Evolutionary conservation across 2,329 filamentous ascomycete species (phyloP).

Genomic region (Chalaropsis thielavioides): DNA sequence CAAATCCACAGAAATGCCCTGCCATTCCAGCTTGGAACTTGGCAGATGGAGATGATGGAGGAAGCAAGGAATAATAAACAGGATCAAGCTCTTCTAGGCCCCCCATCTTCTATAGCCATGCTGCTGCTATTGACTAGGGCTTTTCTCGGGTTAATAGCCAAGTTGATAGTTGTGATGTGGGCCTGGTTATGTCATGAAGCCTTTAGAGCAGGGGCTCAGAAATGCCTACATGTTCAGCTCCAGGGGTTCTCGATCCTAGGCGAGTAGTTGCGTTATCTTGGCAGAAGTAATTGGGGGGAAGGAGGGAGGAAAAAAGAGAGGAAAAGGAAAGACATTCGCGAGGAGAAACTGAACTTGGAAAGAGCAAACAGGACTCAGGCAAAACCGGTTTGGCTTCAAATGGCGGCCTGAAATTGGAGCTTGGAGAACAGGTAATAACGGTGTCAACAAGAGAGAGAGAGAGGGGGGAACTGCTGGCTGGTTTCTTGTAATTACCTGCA

Average conservation of each 20-base stretch:
- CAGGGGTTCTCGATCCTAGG: not conserved
- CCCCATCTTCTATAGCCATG: not conserved
- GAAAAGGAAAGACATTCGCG: not conserved
- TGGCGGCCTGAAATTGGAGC: not conserved
- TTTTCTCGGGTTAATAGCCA: conserved; percentile 1
- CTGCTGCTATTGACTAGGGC: not conserved
- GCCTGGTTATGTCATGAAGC: not conserved
- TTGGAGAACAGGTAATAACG: not conserved
- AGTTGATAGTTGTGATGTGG: not conserved
- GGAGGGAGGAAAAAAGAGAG: not conserved
- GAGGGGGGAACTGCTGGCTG: not conserved
- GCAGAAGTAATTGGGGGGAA: not conserved
- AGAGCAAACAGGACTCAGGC: not conserved
- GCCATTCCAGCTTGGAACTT: not conserved
- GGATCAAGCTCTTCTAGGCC: not conserved
- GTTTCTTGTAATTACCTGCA: not conserved
- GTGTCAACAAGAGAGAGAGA: not conserved
- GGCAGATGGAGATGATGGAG: too few relatives aligned
- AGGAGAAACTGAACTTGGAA: not conserved
- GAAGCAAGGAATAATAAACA: not conserved
- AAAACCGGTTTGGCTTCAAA: not conserved
- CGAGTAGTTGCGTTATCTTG: not conserved
- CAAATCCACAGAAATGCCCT: not conserved
- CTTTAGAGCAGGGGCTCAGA: not conserved
- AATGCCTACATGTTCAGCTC: not conserved